Evolutionary conservation across 164 flowering plant genomes (phyloP), one percentile per base, ranked within the genome.

Genomic region (Vitis rotundifolia): DNA sequence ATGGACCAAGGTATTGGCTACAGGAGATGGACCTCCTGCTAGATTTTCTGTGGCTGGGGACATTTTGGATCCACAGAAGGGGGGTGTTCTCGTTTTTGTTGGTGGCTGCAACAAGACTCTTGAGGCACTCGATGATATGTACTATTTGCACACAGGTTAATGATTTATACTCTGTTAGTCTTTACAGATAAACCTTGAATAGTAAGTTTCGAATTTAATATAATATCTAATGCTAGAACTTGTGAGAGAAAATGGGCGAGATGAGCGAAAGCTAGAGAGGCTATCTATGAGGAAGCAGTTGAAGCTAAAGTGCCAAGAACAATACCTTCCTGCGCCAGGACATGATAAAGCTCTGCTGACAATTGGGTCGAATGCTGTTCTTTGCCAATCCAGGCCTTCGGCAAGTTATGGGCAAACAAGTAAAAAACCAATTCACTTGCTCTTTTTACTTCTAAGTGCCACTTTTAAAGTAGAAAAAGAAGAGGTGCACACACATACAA

Each of bases 11-110:
- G 75, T 90, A 61, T 16, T 67, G 19, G 74, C 90, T 47, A 65
- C 72, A 9, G 94, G 98, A 7, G 82, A 79, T 69, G 98, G 90
- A 37, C 99, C 98, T 73, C 88, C 97, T 72, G 88, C 95, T 49
- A 85, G 99, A 81, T 96, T 96, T 80, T 90, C 99, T 64, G 87
- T 90, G 55, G 91, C 97, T 76, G 99, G 95, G 61, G 98, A 88
- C 64, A 80, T 87, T 75, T 83, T 96, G 82, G 93, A 90, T 82
- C 88, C 90, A 9, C 31, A 58, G 37, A 86, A 77, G 77, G 78
- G 86, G 64, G 88, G 91, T 49, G 79, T 86, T 66, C 89, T 91
- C 70, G 86, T 87, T 26, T 90, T 96, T 65, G 69, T 93, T 0
- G 99, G 99, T 29, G 99, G 99, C 28, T 96, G 99, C 83, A 87